Evolutionary conservation across 768 basidiomycete genomes (phyloP), one percentile per base, ranked within the genome.

Genomic region (Phaeotremella skinneri): DNA sequence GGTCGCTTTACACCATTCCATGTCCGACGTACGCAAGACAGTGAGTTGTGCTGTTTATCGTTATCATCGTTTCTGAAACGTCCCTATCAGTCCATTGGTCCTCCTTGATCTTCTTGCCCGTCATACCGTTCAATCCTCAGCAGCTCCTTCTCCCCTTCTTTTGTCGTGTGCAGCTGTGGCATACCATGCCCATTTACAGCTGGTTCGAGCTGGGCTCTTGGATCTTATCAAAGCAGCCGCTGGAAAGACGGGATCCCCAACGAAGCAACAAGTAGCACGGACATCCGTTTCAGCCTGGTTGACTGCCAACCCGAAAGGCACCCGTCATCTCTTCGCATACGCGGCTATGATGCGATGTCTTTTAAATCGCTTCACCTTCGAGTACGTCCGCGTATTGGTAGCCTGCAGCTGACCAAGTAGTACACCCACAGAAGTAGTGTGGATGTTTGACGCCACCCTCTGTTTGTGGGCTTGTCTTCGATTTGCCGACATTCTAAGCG

Each of bases 171-270:
- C 55, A 2, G 52, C 54, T 2, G 26, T 60, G 9, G 53, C 63
- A 23, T 31, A 61, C 48, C 59, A 64, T 39, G 42, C 54, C 3
- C 63, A 64, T 45, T 42, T 64, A 2, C 54, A 60, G 37, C 56
- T 64, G 50, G 52, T 49, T 20, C 25, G 23, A 14, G n/a, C 32
- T 17, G 54, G 59, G 3, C 51, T 64, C 30, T 27, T 64, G 32
- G 54, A 61, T 2, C 30, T 41, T 13, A 50, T 64, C 42, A 60
- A 52, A 29, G 31, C 52, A 17, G 63, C 63, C 11, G 63, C 63
- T 3, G 63, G 63, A 11, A 58, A 54, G 39, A 31, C 41, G n/a
- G 55, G 63, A 30, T 25, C 53, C 30, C 17, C 9, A 2, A 20
- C 30, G n/a, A 30, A 26, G 29, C 37, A 45, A 37, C 14, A 56